phyloP scores from a whole-genome alignment of 768 basidiomycete species.

The Hygrocybe punicea region DNA sequence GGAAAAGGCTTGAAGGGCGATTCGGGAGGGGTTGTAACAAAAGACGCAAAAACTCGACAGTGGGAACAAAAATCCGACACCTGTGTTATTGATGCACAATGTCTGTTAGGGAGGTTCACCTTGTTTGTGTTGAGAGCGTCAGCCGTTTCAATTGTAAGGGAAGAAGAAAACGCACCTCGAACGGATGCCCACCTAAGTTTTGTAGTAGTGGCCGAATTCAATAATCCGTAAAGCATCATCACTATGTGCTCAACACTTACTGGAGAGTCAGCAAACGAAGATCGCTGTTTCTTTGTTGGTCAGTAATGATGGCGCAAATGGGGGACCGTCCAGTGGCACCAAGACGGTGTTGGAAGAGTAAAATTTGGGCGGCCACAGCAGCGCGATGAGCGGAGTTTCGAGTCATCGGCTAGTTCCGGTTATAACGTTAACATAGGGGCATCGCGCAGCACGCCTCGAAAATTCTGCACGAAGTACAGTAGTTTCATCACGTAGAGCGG shows the following conservation, averaged over 20 bases:
- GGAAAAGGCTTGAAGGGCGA: slow-evolving; percentile 55
- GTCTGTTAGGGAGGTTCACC: slow-evolving; percentile 78
- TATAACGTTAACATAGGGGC: too few relatives aligned
- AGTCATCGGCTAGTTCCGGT: too few relatives aligned
- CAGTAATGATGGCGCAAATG: slow-evolving; percentile 58
- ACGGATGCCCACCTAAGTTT: slow-evolving; percentile 82
- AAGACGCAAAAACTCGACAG: slow-evolving; percentile 20
- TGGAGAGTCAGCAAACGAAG: slow-evolving; percentile 79
- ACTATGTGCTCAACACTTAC: slow-evolving; percentile 51
- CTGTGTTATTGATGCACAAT: slow-evolving; percentile 7
- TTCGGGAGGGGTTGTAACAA: slow-evolving; percentile 11
- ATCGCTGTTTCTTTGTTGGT: slow-evolving; percentile 73
- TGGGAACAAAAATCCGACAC: background rate
- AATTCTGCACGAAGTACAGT: too few relatives aligned
- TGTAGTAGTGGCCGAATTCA: too few relatives aligned
- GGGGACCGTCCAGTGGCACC: background rate
- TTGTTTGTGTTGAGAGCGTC: slow-evolving; percentile 28
- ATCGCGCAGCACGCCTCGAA: too few relatives aligned
- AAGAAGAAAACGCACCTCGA: slow-evolving; percentile 50
- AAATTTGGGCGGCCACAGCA: background rate
- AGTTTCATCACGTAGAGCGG: too few relatives aligned
- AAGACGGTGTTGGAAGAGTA: background rate
- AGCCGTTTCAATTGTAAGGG: slow-evolving; percentile 8
- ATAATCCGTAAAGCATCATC: too few relatives aligned
- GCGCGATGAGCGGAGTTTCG: too few relatives aligned